These are phyloP conservation scores for Epichloe bromicola DNA, from an alignment of 2,329 filamentous ascomycete genomes.

Conservation along the genomic window DNA sequence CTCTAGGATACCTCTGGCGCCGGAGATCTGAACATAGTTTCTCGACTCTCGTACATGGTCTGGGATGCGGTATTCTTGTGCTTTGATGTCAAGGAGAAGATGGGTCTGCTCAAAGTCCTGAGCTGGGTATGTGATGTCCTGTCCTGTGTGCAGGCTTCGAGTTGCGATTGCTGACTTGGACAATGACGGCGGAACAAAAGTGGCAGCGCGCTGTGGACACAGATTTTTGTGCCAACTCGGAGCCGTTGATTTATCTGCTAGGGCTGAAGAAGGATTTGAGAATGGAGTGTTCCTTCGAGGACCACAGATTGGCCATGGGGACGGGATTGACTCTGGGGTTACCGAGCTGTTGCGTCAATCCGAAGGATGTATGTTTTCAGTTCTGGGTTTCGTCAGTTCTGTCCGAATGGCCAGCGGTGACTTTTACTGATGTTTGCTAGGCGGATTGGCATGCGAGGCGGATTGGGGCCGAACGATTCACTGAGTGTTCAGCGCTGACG, in stretches of 20 bases:
- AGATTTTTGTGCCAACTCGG: slow-evolving; percentile 2
- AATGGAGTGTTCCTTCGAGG: slow-evolving; percentile 6
- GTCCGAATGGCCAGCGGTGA: no score
- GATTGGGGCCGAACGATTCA: slow-evolving; percentile 17
- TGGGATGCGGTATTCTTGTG: slow-evolving; percentile 27
- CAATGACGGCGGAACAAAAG: background rate
- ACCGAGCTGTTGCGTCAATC: slow-evolving; percentile 18
- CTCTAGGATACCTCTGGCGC: slow-evolving; percentile 28
- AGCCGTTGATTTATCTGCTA: slow-evolving; percentile 18
- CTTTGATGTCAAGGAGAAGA: slow-evolving; percentile 24
- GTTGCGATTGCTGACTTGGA: background rate
- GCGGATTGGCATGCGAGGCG: slow-evolving; percentile 19
- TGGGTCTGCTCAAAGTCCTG: slow-evolving; percentile 20
- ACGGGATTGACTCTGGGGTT: slow-evolving; percentile 1
- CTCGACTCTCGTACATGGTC: slow-evolving; percentile 20
- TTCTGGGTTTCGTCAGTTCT: background rate
- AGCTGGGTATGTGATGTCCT: slow-evolving; percentile 19
- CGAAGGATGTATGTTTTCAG: slow-evolving; percentile 13
- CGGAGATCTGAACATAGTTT: slow-evolving; percentile 22
- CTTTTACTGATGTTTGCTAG: slow-evolving; percentile 9
- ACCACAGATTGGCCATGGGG: slow-evolving; percentile 4
- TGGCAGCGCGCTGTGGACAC: slow-evolving; percentile 12
- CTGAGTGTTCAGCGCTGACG: slow-evolving; percentile 24
- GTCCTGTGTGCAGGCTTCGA: background rate
- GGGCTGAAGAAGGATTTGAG: slow-evolving; percentile 23